Evolutionary conservation across 345 rosid species (phyloP), one percentile per base, ranked within the genome.

Genomic region (Populus simonii): DNA sequence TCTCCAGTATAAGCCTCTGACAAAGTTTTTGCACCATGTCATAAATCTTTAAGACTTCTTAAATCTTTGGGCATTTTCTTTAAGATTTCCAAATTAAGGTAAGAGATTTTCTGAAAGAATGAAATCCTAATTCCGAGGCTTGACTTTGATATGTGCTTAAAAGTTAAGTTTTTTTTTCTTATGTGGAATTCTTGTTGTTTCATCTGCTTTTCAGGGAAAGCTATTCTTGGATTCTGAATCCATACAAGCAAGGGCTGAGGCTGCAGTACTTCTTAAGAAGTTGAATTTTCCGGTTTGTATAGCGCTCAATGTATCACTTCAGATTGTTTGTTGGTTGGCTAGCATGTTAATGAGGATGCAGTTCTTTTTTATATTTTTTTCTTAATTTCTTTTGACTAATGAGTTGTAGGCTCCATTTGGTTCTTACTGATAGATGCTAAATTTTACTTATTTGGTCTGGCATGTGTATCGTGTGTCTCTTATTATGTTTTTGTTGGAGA

Each of bases 181-280:
- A 73, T 78, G 73, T 20, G 5, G 57, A 73, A 39, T 53, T 38
- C 49, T 22, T 62, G 11, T 70, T 12, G 38, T 62, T 47, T 79
- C 3, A 29, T 78, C 33, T 74, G 55, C 70, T 70, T 81, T 57
- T 79, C 91, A 94, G 98, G 87, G 87, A 20, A 92, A 91, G 89
- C 89, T 96, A 53, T 92, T 94, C 85, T 91, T 97, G 71, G 97
- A 94, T 84, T 88, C 93, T 74, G 98, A 96, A 84, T 91, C 99
- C 71, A 92, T 92, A 74, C 97, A 96, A 78, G 84, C 94, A 79
- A 90, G 99, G 88, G 99, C 98, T 76, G 98, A 92, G 88, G 97
- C 99, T 78, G 98, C 93, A 68, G 85, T 96, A 84, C 97, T 96
- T 84, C 93, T 96, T 72, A 96, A 94, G 87, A 95, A 86, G 86